These are phyloP conservation scores for Neonectria faginata DNA, from an alignment of 2,329 filamentous ascomycete species.

Conservation along the genomic window DNA sequence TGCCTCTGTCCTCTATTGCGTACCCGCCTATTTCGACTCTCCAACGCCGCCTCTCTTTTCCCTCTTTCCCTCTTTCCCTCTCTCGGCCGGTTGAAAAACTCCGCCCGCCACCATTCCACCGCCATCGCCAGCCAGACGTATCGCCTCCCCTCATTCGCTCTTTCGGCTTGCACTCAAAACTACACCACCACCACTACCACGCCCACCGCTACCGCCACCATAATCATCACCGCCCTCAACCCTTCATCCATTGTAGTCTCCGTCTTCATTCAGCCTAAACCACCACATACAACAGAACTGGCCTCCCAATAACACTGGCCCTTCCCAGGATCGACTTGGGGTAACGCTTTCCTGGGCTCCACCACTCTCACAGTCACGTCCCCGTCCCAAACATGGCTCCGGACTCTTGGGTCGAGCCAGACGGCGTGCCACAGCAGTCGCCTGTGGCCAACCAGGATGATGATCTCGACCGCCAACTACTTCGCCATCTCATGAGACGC, in stretches of 20 bases:
- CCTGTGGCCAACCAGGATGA: slow-evolving; percentile 43
- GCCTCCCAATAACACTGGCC: slow-evolving; percentile 21
- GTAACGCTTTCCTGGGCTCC: slow-evolving; percentile 38
- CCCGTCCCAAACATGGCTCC: slow-evolving; percentile 43
- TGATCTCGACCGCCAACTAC: slow-evolving; percentile 50
- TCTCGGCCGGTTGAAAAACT: slow-evolving; percentile 13
- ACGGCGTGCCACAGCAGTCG: slow-evolving; percentile 48
- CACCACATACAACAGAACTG: slow-evolving; percentile 16
- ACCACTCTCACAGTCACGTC: slow-evolving; percentile 36
- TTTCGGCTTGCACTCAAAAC: slow-evolving; percentile 8
- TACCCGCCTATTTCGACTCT: slow-evolving; percentile 7
- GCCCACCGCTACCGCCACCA: slow-evolving; percentile 8
- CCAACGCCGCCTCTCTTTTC: slow-evolving; percentile 11
- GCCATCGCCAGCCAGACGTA: slow-evolving; percentile 15
- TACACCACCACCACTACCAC: background rate
- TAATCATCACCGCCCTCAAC: slow-evolving; percentile 13
- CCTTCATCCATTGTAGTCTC: slow-evolving; percentile 1
- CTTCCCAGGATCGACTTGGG: slow-evolving; percentile 40
- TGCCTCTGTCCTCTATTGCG: background rate
- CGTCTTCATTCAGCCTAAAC: slow-evolving; percentile 18
- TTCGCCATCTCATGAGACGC: slow-evolving; percentile 50
- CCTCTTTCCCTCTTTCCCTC: slow-evolving; percentile 4
- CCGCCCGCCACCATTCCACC: slow-evolving; percentile 20
- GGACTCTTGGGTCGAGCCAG: slow-evolving; percentile 49
- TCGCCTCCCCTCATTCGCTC: slow-evolving; percentile 14